phyloP scores from a whole-genome alignment of 345 rosid genomes.

The Rubroshorea leprosula region DNA sequence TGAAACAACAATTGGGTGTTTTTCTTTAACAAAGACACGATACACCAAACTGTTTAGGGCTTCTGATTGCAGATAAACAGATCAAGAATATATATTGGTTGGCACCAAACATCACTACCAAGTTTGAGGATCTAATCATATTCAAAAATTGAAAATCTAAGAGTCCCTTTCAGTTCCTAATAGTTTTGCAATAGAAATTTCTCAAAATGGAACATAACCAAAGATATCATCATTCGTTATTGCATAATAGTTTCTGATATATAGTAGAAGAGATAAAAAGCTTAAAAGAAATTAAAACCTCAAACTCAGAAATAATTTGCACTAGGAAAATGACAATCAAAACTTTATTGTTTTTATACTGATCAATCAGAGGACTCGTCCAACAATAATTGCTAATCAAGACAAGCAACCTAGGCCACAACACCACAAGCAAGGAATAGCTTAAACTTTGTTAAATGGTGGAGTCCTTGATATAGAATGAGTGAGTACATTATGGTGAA shows the following conservation, averaged over 20 bases:
- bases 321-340: too few relatives aligned
- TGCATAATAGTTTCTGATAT: background rate
- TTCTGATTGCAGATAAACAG: too few relatives aligned
- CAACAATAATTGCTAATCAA: background rate
- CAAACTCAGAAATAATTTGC: too few relatives aligned
- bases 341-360: too few relatives aligned
- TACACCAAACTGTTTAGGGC: too few relatives aligned
- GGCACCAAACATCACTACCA: background rate
- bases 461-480: background rate
- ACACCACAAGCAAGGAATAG: background rate
- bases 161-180: too few relatives aligned
- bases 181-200: background rate
- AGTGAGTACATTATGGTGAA: too few relatives aligned
- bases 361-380: background rate
- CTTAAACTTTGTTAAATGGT: background rate
- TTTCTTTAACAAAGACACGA: too few relatives aligned
- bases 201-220: background rate
- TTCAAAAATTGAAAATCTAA: too few relatives aligned
- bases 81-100: too few relatives aligned
- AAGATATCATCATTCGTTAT: background rate
- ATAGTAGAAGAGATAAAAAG: background rate
- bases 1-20: too few relatives aligned
- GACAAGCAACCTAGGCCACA: background rate
- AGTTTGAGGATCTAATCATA: background rate
- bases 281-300: background rate